These are phyloP conservation scores for Setaria italica DNA, from an alignment of 202 grass and related monocot genomes.

Conservation along the genomic window DNA sequence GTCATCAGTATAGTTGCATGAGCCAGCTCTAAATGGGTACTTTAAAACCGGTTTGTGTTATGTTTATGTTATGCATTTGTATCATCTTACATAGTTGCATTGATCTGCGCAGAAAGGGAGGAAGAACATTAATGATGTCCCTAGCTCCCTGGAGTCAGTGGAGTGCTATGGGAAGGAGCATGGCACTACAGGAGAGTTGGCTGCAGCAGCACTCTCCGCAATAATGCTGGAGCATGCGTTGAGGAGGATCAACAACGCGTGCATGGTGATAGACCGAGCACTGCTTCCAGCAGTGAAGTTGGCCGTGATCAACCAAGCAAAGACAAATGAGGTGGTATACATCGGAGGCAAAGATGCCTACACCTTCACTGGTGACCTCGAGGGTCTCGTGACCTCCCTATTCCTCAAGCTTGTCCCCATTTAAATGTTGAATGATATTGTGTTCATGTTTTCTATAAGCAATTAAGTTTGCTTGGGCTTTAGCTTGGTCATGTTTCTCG, in stretches of 20 bases:
- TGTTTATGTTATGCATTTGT: too few relatives aligned
- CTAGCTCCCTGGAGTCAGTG: not conserved
- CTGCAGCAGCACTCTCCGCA: too few relatives aligned
- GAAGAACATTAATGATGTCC: not conserved
- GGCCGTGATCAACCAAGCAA: too few relatives aligned
- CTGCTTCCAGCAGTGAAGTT: too few relatives aligned
- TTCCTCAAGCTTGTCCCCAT: not conserved
- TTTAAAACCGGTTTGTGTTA: too few relatives aligned
- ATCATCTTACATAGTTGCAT: too few relatives aligned
- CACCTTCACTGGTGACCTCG: not conserved
- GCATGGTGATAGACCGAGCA: not conserved
- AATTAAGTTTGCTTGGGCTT: too few relatives aligned
- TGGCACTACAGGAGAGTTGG: not conserved
- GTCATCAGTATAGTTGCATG: too few relatives aligned
- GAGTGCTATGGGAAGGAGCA: not conserved
- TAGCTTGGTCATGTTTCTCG: too few relatives aligned
- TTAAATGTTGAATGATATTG: not conserved
- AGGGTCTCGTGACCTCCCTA: not conserved
- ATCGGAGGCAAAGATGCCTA: not conserved
- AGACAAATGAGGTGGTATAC: not conserved
- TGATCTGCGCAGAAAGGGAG: too few relatives aligned
- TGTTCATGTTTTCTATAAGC: too few relatives aligned
- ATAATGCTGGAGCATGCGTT: not conserved
- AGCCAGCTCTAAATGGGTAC: too few relatives aligned
- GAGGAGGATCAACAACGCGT: not conserved